Percentiles rank a stretch among this genome's conserved stretches.
These are phyloP conservation scores for Sarcodon sp. DNA, from an alignment of 768 basidiomycete species.

Conservation along the genomic window DNA sequence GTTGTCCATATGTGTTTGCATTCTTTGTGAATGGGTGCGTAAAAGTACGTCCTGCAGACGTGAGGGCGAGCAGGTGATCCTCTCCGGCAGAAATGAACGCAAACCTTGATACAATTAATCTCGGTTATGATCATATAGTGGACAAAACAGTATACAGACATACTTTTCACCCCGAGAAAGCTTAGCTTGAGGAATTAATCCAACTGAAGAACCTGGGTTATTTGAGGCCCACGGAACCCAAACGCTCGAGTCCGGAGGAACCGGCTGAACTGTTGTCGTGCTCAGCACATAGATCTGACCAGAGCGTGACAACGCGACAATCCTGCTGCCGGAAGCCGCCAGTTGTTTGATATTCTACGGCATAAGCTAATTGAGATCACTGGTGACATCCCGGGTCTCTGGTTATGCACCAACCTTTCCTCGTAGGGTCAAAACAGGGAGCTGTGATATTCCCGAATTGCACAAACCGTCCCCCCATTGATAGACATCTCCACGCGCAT, in stretches of 20 bases:
- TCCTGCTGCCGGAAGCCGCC: conserved; percentile 40
- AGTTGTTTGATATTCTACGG: conserved; percentile 56
- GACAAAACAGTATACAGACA: conserved; percentile 2
- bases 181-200: neutral
- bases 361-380: neutral
- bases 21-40: conserved; percentile 60
- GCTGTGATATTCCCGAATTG: conserved; percentile 10
- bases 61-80: conserved; percentile 61
- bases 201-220: conserved; percentile 29
- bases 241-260: neutral
- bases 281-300: conserved; percentile 67
- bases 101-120: conserved; percentile 32
- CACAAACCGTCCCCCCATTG: conserved; percentile 69
- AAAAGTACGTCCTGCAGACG: conserved; percentile 65
- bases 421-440: conserved; percentile 41
- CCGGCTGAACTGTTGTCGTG: conserved; percentile 12
- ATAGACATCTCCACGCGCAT: conserved; percentile 69
- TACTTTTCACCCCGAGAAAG: conserved; percentile 61
- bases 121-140: neutral
- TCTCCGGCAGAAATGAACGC: conserved; percentile 59
- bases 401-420: conserved; percentile 40
- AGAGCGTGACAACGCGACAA: conserved; percentile 70
- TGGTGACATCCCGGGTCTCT: neutral
- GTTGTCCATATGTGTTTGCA: conserved; percentile 75
- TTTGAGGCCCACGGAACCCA: conserved; percentile 38